These are phyloP conservation scores for Ceratocystis variospora DNA, from an alignment of 2,329 filamentous ascomycete genomes.

Conservation along the genomic window DNA sequence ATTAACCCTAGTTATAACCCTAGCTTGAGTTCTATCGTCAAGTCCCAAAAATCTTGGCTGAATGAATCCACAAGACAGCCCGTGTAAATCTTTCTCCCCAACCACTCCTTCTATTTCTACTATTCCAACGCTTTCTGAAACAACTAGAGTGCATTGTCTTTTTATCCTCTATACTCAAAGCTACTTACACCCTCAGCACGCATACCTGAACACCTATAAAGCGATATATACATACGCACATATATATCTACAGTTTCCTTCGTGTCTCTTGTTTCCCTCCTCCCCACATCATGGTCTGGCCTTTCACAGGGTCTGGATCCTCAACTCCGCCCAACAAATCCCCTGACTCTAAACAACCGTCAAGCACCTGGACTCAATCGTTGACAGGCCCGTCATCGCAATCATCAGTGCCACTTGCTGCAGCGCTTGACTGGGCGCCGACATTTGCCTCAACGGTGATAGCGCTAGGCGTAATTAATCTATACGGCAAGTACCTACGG, in stretches of 20 bases:
- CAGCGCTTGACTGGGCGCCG: conserved; percentile 30
- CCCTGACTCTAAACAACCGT: conserved; percentile 20
- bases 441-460: conserved; percentile 29
- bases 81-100: not conserved
- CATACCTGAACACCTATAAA: not conserved
- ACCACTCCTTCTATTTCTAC: not conserved
- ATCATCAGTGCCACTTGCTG: conserved; percentile 23
- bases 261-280: not conserved
- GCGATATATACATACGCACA: not conserved
- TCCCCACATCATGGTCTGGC: conserved; percentile 29
- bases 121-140: not conserved
- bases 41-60: not conserved
- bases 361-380: conserved; percentile 30
- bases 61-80: not conserved
- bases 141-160: not conserved
- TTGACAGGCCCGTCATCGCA: conserved; percentile 23
- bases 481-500: conserved; percentile 67
- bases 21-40: not conserved
- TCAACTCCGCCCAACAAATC: conserved; percentile 17
- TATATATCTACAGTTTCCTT: not conserved
- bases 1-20: not conserved
- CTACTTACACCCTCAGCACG: not conserved
- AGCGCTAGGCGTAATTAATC: conserved; percentile 29
- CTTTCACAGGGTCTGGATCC: conserved; percentile 27
- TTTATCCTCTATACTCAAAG: not conserved